Evolutionary conservation across 2,329 filamentous ascomycete species (phyloP).

Genomic region (Aspergillus sergii): DNA sequence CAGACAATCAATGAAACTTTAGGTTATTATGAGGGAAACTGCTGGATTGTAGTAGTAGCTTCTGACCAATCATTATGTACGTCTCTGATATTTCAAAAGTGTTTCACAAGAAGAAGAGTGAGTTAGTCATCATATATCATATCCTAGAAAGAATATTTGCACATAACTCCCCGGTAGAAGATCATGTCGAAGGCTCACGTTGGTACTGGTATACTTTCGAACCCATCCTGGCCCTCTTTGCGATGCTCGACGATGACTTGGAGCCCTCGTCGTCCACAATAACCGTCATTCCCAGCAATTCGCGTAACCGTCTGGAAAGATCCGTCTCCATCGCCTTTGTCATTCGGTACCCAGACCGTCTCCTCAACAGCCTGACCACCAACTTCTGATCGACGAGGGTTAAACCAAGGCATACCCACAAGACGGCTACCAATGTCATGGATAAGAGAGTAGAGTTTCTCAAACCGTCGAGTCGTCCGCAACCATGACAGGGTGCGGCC

Average conservation of each 20-base stretch:
- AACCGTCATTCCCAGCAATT: slow-evolving; percentile 47
- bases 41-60: too few species aligned
- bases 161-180: neutral
- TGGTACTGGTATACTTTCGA: slow-evolving; percentile 47
- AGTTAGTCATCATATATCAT: neutral
- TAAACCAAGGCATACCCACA: slow-evolving; percentile 60
- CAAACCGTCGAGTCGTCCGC: slow-evolving; percentile 63
- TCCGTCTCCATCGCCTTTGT: slow-evolving; percentile 31
- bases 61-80: neutral
- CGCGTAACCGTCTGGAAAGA: slow-evolving; percentile 44
- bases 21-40: neutral
- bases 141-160: neutral
- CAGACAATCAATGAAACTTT: neutral
- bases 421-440: slow-evolving; percentile 62
- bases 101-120: neutral
- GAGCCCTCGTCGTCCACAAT: slow-evolving; percentile 46
- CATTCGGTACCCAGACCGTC: slow-evolving; percentile 44
- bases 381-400: slow-evolving; percentile 62
- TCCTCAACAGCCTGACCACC: slow-evolving; percentile 54
- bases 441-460: slow-evolving; percentile 63
- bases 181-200: slow-evolving; percentile 11
- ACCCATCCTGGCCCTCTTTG: slow-evolving; percentile 47
- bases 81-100: neutral
- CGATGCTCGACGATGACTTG: slow-evolving; percentile 49
- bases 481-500: slow-evolving; percentile 61